These are phyloP conservation scores for Pseudocercospora crystallina DNA, from an alignment of 2,329 filamentous ascomycete species.

Conservation along the genomic window DNA sequence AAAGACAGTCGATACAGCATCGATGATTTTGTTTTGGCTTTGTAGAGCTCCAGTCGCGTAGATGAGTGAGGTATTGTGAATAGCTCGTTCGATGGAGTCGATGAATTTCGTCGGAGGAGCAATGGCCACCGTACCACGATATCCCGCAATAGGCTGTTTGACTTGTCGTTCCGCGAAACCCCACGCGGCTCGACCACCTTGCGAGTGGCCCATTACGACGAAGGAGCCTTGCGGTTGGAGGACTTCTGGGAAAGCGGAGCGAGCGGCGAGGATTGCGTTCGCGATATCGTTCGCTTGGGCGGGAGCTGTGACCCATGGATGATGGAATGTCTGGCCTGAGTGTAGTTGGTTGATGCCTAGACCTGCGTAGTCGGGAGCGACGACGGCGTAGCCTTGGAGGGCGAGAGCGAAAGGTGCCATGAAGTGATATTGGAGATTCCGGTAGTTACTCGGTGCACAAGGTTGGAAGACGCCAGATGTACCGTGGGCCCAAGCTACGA, in stretches of 20 bases:
- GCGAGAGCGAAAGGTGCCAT: conserved; percentile 29
- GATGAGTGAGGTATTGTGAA: conserved; percentile 8
- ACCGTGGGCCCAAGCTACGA: conserved; percentile 25
- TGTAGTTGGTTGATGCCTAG: conserved; percentile 20
- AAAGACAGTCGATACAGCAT: conserved; percentile 1
- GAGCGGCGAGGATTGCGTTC: conserved; percentile 46
- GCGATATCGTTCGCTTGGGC: conserved; percentile 46
- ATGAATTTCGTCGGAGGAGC: conserved; percentile 12
- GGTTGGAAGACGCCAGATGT: conserved; percentile 24
- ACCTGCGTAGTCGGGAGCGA: conserved; percentile 30
- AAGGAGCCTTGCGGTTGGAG: conserved; percentile 38
- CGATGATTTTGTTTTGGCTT: background rate
- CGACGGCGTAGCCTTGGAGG: conserved; percentile 31
- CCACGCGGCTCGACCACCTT: conserved; percentile 51
- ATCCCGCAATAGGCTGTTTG: conserved; percentile 35
- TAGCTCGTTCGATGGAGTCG: conserved; percentile 29
- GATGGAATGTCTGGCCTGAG: conserved; percentile 8
- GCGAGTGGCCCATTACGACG: conserved; percentile 48
- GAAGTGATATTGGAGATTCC: conserved; percentile 32
- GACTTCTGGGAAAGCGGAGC: conserved; percentile 40
- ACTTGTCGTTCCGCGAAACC: conserved; percentile 38
- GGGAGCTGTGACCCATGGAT: conserved; percentile 42
- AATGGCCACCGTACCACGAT: conserved; percentile 39
- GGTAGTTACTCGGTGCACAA: conserved; percentile 28
- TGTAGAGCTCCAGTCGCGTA: background rate